Evolutionary conservation across 805 yeast species (phyloP).

Genomic region (Geotrichum ghanense): DNA sequence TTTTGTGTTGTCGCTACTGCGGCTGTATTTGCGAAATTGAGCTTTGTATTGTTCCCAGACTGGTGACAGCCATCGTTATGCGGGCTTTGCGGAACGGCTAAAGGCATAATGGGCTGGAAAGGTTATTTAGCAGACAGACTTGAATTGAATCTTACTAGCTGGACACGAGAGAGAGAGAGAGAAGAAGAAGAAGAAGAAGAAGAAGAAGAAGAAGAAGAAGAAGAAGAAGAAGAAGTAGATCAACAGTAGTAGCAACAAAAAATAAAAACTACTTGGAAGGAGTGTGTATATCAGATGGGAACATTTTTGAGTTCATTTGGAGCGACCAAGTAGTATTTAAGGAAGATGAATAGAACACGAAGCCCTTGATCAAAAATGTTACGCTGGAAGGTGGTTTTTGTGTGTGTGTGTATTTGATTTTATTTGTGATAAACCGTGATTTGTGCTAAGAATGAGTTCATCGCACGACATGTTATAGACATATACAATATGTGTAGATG

Average conservation of each 20-base stretch:
- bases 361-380: too few species aligned
- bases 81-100: neutral
- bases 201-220: neutral
- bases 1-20: too few species aligned
- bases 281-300: constrained; percentile 2
- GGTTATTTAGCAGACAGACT: constrained; percentile 1
- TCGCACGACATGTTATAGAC: neutral
- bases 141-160: constrained; percentile 7
- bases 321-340: too few species aligned
- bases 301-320: too few species aligned
- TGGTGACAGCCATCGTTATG: constrained; percentile 6
- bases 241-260: constrained; percentile 1
- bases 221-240: constrained; percentile 2
- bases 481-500: too few species aligned
- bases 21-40: too few species aligned
- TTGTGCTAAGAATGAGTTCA: neutral
- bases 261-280: constrained; percentile 1
- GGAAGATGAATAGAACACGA: too few species aligned
- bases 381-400: too few species aligned
- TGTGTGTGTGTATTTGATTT: too few species aligned
- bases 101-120: neutral
- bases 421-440: neutral
- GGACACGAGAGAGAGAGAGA: neutral
- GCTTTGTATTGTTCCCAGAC: too few species aligned
- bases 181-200: neutral